Conservation (phyloP, 768 basidiomycete genomes). For the Rhodotorula toruloides region DNA sequence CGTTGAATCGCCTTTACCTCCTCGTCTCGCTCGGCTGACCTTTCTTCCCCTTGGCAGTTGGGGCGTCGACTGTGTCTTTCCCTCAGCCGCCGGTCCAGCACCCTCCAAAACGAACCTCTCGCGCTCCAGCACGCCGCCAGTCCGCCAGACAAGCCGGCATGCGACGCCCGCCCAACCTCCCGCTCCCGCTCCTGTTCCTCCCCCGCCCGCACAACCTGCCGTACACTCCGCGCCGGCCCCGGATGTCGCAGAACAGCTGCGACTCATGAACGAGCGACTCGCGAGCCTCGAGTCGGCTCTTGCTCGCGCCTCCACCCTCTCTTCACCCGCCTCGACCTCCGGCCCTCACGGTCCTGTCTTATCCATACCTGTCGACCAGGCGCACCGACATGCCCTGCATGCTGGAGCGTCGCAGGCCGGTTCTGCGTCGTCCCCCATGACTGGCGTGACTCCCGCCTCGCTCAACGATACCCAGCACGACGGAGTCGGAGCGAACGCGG, state of each 20-base stretch:
- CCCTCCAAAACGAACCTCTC: background rate
- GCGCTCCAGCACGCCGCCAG: background rate
- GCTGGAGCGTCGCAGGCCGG: constrained; percentile 5
- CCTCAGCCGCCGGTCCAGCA: constrained; percentile 13
- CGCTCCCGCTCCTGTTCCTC: background rate
- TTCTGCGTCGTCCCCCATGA: constrained; percentile 5
- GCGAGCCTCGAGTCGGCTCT: constrained; percentile 34
- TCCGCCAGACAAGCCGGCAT: background rate
- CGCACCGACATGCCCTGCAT: background rate
- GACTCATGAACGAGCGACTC: constrained; percentile 34
- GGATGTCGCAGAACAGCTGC: constrained; percentile 31
- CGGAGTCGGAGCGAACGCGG: constrained; percentile 16
- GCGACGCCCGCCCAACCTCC: background rate
- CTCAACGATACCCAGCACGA: constrained; percentile 4
- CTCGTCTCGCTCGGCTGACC: background rate
- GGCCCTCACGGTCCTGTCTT: too few species aligned
- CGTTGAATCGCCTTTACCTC: background rate
- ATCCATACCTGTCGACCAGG: background rate
- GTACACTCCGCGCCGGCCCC: background rate
- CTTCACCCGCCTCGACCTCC: background rate
- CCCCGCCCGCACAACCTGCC: background rate
- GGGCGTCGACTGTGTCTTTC: constrained; percentile 34
- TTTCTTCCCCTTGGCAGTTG: background rate
- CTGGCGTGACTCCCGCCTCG: background rate
- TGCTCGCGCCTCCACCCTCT: constrained; percentile 25